These are phyloP conservation scores for Moesziomyces parantarcticus DNA, from an alignment of 1,284 basidiomycete genomes.

Conservation along the genomic window DNA sequence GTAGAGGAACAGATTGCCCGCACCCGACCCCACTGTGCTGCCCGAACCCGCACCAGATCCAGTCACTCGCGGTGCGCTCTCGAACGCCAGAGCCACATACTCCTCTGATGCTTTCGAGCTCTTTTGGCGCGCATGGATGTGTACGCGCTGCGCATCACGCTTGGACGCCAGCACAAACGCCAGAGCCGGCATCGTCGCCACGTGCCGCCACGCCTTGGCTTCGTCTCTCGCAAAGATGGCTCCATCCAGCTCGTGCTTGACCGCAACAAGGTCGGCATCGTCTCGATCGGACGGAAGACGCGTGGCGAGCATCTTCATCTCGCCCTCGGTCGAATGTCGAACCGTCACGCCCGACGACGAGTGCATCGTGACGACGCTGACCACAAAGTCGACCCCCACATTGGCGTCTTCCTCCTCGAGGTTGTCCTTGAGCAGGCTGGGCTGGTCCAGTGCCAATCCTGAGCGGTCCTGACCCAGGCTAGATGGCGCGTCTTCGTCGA, in stretches of 20 bases:
- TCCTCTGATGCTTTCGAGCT: background rate
- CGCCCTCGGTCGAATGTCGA: conserved; percentile 2
- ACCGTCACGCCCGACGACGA: background rate
- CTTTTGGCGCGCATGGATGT: conserved; percentile 21
- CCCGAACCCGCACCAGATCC: conserved; percentile 11
- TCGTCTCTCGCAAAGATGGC: conserved; percentile 72
- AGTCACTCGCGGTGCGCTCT: conserved; percentile 41
- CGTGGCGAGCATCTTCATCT: conserved; percentile 15
- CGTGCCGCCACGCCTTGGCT: conserved; percentile 76
- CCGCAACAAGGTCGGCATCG: conserved; percentile 70
- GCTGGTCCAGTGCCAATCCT: conserved; percentile 21
- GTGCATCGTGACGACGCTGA: conserved; percentile 71
- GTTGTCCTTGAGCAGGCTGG: conserved; percentile 82
- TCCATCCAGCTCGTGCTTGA: conserved; percentile 86
- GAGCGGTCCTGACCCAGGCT: conserved; percentile 62
- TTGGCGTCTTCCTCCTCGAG: conserved; percentile 82
- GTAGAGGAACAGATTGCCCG: conserved; percentile 60
- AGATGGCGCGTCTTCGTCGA: conserved; percentile 70
- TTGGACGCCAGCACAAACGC: conserved; percentile 95
- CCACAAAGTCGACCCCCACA: conserved; percentile 74
- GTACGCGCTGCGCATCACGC: conserved; percentile 62
- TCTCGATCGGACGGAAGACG: background rate
- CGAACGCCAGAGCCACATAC: conserved; percentile 46
- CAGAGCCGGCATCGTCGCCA: conserved; percentile 83
- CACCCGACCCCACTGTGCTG: conserved; percentile 10